Conservation (phyloP, 768 basidiomycete species). For the Coprinopsis sp. region DNA sequence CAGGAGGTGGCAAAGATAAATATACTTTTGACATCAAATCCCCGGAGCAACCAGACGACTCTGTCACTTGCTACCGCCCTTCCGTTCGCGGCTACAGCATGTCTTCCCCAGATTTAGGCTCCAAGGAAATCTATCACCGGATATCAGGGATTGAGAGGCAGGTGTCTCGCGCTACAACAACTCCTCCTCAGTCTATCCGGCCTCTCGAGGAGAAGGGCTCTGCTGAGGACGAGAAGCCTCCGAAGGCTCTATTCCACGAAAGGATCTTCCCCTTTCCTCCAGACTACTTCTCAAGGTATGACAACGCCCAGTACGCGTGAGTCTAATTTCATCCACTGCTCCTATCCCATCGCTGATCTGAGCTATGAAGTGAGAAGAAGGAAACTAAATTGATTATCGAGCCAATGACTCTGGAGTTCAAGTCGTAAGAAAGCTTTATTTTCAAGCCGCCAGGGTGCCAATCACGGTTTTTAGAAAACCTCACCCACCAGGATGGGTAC, state of each 20-base stretch:
- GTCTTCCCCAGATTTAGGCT: constrained; percentile 5
- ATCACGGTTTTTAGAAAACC: constrained; percentile 13
- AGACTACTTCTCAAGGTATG: constrained; percentile 6
- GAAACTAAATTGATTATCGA: constrained; percentile 5
- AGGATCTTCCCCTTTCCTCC: constrained; percentile 8
- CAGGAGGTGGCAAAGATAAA: not conserved
- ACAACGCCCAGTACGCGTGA: constrained; percentile 1
- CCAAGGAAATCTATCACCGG: not conserved
- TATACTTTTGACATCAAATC: constrained; percentile 1
- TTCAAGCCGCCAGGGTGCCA: not conserved
- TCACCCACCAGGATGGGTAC: constrained; percentile 39
- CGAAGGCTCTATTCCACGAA: not conserved
- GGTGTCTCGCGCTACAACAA: not conserved
- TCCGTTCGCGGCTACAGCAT: constrained; percentile 5
- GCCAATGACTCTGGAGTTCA: constrained; percentile 6
- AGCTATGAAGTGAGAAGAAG: not conserved
- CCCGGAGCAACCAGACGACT: not conserved
- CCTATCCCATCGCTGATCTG: not conserved
- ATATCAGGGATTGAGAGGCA: not conserved
- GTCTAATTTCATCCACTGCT: not conserved
- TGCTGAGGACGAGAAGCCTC: not conserved
- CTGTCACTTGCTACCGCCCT: not conserved
- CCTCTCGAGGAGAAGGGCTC: not conserved
- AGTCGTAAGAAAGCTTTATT: constrained; percentile 4
- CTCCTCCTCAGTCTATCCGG: not conserved